phyloP scores from a whole-genome alignment of 2,329 filamentous ascomycete species.

The Rhinocladiella mackenziei region DNA sequence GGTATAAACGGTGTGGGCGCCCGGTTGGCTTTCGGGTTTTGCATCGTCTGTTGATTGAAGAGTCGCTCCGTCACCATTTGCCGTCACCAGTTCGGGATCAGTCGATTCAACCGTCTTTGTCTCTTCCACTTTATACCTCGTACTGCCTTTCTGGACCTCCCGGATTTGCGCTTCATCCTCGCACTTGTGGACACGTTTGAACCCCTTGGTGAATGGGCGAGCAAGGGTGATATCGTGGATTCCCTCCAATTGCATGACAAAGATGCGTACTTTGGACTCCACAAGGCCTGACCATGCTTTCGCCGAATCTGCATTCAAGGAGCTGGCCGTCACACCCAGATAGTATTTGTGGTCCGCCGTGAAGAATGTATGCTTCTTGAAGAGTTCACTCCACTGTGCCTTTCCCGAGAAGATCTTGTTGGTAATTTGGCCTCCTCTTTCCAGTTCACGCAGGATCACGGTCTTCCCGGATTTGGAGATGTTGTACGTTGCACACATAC shows the following conservation, averaged over 20 bases:
- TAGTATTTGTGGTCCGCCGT: constrained; percentile 93
- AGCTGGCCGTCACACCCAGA: constrained; percentile 78
- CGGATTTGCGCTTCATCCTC: constrained; percentile 58
- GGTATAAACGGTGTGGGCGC: constrained; percentile 64
- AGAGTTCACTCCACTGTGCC: constrained; percentile 79
- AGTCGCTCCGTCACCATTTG: constrained; percentile 40
- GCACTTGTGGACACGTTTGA: constrained; percentile 74
- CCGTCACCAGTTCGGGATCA: constrained; percentile 48
- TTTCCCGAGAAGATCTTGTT: constrained; percentile 74
- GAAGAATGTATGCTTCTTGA: constrained; percentile 89
- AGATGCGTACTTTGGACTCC: constrained; percentile 83
- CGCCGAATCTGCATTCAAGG: constrained; percentile 77
- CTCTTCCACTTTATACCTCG: constrained; percentile 56
- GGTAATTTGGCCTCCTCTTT: constrained; percentile 71
- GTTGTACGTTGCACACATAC: constrained; percentile 97
- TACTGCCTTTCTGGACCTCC: constrained; percentile 58
- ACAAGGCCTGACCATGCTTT: constrained; percentile 87
- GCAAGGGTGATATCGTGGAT: constrained; percentile 77
- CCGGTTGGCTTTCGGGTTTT: constrained; percentile 39
- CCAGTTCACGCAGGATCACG: constrained; percentile 78
- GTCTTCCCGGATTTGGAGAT: constrained; percentile 80
- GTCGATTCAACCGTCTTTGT: constrained; percentile 50
- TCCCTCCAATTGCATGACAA: constrained; percentile 78
- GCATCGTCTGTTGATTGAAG: constrained; percentile 41
- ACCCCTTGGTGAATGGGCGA: constrained; percentile 89